A percentile compares a stretch with the other conserved stretches of the same genome.
Conservation (phyloP, 202 grass and related monocot species). For the Musa balbisiana region DNA sequence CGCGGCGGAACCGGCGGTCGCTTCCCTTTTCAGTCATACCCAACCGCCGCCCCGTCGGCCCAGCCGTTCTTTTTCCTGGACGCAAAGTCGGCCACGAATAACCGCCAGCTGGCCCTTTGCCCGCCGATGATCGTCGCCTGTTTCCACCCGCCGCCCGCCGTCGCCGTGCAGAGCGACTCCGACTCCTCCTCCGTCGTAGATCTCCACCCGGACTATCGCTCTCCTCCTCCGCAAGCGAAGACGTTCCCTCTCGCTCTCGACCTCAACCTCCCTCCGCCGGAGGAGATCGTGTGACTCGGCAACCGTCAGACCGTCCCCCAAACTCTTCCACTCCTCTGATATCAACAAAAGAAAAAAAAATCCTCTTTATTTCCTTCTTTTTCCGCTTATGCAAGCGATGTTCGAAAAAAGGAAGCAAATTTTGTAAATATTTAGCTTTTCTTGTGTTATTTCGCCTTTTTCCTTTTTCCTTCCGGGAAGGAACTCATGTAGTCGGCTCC, state of each 20-base stretch:
- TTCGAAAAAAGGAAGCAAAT: not conserved
- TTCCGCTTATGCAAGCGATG: no score
- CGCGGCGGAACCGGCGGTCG: not conserved
- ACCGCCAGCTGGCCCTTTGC: not conserved
- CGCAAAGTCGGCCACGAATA: not conserved
- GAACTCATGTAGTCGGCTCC: not conserved
- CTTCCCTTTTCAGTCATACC: not conserved
- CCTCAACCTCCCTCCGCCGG: not conserved
- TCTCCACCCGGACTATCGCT: not conserved
- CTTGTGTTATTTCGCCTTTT: no score
- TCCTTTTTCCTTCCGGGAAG: not conserved
- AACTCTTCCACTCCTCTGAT: no score
- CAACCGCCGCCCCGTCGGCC: not conserved
- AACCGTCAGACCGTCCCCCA: not conserved
- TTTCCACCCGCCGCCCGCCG: not conserved
- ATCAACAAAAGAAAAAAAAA: no score
- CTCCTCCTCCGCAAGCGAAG: not conserved
- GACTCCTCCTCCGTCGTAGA: not conserved
- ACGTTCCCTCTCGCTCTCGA: not conserved
- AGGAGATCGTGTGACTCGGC: not conserved
- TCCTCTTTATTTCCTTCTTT: no score
- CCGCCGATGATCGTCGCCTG: slow-evolving; percentile 6
- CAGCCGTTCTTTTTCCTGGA: not conserved
- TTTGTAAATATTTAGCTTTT: not conserved
- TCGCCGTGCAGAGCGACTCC: not conserved